Percentiles rank a stretch among this genome's conserved stretches.
These are phyloP conservation scores for Aspergillus heteromorphus DNA, from an alignment of 495 filamentous ascomycete genomes.

Conservation along the genomic window DNA sequence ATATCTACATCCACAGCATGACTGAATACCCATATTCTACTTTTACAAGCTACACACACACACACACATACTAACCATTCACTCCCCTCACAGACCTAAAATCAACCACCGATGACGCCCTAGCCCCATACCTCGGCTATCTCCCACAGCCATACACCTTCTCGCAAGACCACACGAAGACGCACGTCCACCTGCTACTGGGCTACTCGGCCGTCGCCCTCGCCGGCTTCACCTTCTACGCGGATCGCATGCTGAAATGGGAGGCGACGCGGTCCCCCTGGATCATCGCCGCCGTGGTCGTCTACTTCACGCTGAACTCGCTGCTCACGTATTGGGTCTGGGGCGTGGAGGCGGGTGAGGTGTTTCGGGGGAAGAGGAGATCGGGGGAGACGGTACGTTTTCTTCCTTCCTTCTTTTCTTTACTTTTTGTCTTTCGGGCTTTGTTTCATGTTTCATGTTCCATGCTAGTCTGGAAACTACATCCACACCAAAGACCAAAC, in stretches of 20 bases:
- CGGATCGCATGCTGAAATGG: slow-evolving; percentile 88
- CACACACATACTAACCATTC: background rate
- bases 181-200: slow-evolving; percentile 74
- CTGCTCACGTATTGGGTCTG: slow-evolving; percentile 81
- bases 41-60: slow-evolving; percentile 6
- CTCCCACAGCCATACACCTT: slow-evolving; percentile 61
- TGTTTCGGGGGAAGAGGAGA: slow-evolving; percentile 66
- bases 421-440: background rate
- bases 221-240: slow-evolving; percentile 75
- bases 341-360: slow-evolving; percentile 71
- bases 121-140: slow-evolving; percentile 83
- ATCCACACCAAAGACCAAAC: no score
- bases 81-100: slow-evolving; percentile 73
- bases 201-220: slow-evolving; percentile 81
- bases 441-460: no score
- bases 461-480: no score
- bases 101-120: slow-evolving; percentile 90
- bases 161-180: slow-evolving; percentile 69
- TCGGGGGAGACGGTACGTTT: slow-evolving; percentile 49
- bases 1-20: background rate
- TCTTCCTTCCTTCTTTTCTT: slow-evolving; percentile 1
- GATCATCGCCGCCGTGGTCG: slow-evolving; percentile 61
- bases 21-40: background rate
- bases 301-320: slow-evolving; percentile 78
- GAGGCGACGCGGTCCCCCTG: slow-evolving; percentile 73